Conservation (phyloP, 495 filamentous ascomycete genomes). For the Aspergillus asperescens region DNA sequence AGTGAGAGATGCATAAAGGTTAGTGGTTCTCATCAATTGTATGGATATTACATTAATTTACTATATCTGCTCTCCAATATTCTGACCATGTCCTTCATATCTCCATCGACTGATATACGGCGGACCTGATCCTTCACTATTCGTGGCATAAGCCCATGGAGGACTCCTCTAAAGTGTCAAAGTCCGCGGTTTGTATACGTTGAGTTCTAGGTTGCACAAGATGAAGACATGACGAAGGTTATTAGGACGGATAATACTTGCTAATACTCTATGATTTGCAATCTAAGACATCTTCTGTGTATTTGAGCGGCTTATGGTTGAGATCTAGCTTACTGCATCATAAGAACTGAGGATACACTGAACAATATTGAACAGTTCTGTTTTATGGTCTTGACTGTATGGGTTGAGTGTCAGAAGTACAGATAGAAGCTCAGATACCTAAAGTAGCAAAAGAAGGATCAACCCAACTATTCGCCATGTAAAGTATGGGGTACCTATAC, state of each 20-base stretch:
- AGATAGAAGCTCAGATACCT: no score
- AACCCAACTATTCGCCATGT: slow-evolving; percentile 3
- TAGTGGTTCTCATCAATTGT: no score
- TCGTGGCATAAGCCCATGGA: slow-evolving; percentile 23
- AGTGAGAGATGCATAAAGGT: no score
- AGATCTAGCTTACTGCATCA: no score
- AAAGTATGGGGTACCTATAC: slow-evolving; percentile 9
- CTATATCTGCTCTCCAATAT: slow-evolving; percentile 1
- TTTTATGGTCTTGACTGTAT: no score
- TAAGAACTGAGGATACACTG: no score
- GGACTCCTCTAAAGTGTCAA: not conserved
- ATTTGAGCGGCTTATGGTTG: no score
- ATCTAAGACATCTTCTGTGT: no score
- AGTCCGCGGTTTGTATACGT: slow-evolving; percentile 17
- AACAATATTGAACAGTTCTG: no score
- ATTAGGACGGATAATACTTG: not conserved
- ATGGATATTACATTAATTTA: no score
- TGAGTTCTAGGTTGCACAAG: not conserved
- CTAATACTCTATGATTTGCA: not conserved
- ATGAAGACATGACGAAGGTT: not conserved
- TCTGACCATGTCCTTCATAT: slow-evolving; percentile 8
- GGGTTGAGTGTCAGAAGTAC: no score
- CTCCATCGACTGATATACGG: slow-evolving; percentile 16
- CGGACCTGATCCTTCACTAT: slow-evolving; percentile 11
- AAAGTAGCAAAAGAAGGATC: not conserved